A percentile compares a stretch with the other conserved stretches of the same genome.
Evolutionary conservation across 129 eudicot genomes (phyloP).

Genomic region (Lactuca sativa): DNA sequence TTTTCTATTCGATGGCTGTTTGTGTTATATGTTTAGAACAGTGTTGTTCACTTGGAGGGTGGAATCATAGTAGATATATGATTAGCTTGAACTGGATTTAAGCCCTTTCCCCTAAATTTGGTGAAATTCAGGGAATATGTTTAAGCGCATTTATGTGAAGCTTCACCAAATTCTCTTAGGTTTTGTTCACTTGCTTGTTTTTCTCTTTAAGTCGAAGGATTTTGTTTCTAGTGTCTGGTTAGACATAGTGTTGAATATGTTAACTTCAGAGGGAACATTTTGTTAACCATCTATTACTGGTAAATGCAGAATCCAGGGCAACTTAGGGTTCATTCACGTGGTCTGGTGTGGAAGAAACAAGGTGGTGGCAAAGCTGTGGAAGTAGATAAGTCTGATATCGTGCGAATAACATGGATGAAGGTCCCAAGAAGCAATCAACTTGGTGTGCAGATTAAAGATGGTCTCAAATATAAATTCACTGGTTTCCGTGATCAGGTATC

Average conservation of each 20-base stretch:
- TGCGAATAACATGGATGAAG: slow-evolving; percentile 83
- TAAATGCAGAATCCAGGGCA: slow-evolving; percentile 80
- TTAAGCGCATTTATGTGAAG: slow-evolving; percentile 3
- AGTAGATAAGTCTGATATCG: slow-evolving; percentile 67
- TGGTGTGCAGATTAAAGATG: slow-evolving; percentile 74
- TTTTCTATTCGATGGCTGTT: background rate
- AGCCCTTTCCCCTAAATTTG: background rate
- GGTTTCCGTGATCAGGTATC: slow-evolving; percentile 92
- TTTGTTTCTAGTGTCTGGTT: background rate
- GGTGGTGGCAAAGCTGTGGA: slow-evolving; percentile 99
- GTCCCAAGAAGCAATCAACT: slow-evolving; percentile 91
- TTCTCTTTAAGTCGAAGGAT: background rate
- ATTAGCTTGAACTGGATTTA: slow-evolving; percentile 9
- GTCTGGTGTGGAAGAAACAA: slow-evolving; percentile 87
- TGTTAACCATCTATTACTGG: background rate
- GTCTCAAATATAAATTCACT: slow-evolving; percentile 78
- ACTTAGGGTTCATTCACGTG: slow-evolving; percentile 74
- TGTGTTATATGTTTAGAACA: slow-evolving; percentile 1
- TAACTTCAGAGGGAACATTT: background rate
- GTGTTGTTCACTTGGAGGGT: slow-evolving; percentile 3
- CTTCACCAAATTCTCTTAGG: background rate
- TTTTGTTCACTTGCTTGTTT: background rate
- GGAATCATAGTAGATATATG: background rate
- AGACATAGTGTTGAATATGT: background rate
- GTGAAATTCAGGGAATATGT: background rate